phyloP scores from a whole-genome alignment of 352 stramenopile species.

The Phytophthora palmivora region DNA sequence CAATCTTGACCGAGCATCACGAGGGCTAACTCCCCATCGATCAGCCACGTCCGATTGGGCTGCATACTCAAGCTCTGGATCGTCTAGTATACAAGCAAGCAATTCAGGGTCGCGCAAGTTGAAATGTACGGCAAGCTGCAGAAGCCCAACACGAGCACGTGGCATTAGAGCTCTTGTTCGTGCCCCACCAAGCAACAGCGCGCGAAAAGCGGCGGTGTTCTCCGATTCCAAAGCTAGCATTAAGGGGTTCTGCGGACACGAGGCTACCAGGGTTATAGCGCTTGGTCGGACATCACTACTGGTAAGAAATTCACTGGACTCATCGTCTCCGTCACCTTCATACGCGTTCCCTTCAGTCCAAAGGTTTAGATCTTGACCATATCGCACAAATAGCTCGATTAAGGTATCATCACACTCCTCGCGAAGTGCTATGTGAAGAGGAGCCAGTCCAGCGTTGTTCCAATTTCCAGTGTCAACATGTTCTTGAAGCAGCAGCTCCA shows the following conservation, averaged over 20 bases:
- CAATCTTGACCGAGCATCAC: slow-evolving; percentile 34
- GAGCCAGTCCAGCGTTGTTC: slow-evolving; percentile 53
- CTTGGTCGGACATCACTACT: slow-evolving; percentile 6
- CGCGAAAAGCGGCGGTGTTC: slow-evolving; percentile 55
- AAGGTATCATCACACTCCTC: slow-evolving; percentile 48
- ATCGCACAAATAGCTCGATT: slow-evolving; percentile 55
- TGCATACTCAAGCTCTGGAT: slow-evolving; percentile 32
- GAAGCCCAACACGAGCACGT: slow-evolving; percentile 50
- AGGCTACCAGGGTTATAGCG: slow-evolving; percentile 12
- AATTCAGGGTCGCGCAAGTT: slow-evolving; percentile 33
- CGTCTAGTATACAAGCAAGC: slow-evolving; percentile 30
- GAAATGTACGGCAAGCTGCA: slow-evolving; percentile 54
- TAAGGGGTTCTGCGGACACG: slow-evolving; percentile 46
- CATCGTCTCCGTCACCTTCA: slow-evolving; percentile 18
- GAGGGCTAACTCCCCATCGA: slow-evolving; percentile 46
- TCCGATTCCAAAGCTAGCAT: slow-evolving; percentile 63
- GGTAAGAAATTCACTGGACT: slow-evolving; percentile 16
- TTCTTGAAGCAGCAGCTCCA: slow-evolving; percentile 53
- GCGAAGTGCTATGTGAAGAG: slow-evolving; percentile 64
- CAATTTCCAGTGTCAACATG: slow-evolving; percentile 55
- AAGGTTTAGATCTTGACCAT: slow-evolving; percentile 63
- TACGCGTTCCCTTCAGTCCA: slow-evolving; percentile 62
- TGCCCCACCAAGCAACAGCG: slow-evolving; percentile 55
- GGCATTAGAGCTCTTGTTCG: slow-evolving; percentile 54
- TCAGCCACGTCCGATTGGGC: slow-evolving; percentile 41